These are phyloP conservation scores for Tetracladium marchalianum DNA, from an alignment of 495 filamentous ascomycete genomes.

Conservation along the genomic window DNA sequence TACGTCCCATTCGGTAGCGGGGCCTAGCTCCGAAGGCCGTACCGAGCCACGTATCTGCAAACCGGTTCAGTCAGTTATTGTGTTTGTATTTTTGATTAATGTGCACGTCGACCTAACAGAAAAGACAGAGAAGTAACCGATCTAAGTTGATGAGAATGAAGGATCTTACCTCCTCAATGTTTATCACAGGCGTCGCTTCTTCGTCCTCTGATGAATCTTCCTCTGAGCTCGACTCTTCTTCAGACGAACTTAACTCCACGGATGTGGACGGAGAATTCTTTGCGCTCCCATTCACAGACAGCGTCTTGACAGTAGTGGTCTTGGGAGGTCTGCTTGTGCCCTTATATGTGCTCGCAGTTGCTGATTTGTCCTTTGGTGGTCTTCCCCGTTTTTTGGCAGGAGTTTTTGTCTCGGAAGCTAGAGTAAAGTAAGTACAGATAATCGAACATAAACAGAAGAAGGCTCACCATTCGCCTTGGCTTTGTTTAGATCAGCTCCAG, in stretches of 20 bases:
- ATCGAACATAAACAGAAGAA: too few relatives aligned
- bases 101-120: not conserved
- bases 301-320: not conserved
- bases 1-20: conserved; percentile 19
- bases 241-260: conserved; percentile 17
- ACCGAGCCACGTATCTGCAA: conserved; percentile 11
- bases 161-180: conserved; percentile 15
- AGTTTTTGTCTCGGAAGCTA: too few relatives aligned
- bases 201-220: conserved; percentile 21
- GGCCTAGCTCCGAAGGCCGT: conserved; percentile 14
- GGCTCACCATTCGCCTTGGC: too few relatives aligned
- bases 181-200: conserved; percentile 10
- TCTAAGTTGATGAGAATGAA: not conserved
- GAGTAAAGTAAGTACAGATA: too few relatives aligned
- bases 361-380: conserved; percentile 6
- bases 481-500: too few relatives aligned
- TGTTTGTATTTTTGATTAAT: not conserved
- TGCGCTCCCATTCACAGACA: conserved; percentile 8
- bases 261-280: conserved; percentile 26
- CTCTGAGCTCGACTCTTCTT: conserved; percentile 15
- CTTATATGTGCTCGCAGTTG: conserved; percentile 8
- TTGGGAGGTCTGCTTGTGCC: conserved; percentile 6
- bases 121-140: not conserved
- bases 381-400: conserved; percentile 6
- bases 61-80: not conserved